Evolutionary conservation across 148 eudicot species (phyloP), one percentile per base, ranked within the genome.

Genomic region (Amaranthus cruentus): DNA sequence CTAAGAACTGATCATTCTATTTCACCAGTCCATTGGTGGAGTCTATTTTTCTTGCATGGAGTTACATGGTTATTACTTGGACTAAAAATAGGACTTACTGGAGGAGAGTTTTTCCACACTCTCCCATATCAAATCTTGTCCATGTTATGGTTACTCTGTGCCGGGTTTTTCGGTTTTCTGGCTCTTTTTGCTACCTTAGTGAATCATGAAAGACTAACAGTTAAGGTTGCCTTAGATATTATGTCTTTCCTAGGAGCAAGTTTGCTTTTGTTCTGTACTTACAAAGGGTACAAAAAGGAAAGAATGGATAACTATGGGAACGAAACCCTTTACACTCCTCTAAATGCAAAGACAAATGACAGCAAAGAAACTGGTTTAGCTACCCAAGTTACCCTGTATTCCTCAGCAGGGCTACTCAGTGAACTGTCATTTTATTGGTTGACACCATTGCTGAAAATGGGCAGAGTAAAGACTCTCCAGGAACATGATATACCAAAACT

Each of bases 391-490:
- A 78, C 88, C 71, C 81, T 81, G 59, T 87, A 89, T 83, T 79
- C 87, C n/a, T 74, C 65, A 78, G 88, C 97, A 9, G 82, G 90
- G 6, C 79, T 83, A 13, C 73, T 82, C 42, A 87, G 86, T 76
- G 80, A 69, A 69, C 72, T 83, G 84, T 79, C 93, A 5, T 90
- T 90, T 77, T 85, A 88, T 89, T 92, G 97, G 97, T 58, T 92
- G 77, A 90, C 88, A 46, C 71, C 90, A n/a, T 76, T 92, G 82
- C 88, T 90, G 96, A 90, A 78, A 78, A 70, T 21, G 72, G 97
- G 97, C 11, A 85, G 74, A 69, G 72, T 79, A 72, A 90, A 84
- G 79, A 87, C 87, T 52, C 87, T 92, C 3, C 82, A 81, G 55
- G 87, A 88, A 54, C 83, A 83, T 59, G 93, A 91, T 75, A 82